A percentile compares a stretch with the other conserved stretches of the same genome.
Evolutionary conservation across 2,329 filamentous ascomycete genomes (phyloP).

Genomic region (Amauroascus niger): DNA sequence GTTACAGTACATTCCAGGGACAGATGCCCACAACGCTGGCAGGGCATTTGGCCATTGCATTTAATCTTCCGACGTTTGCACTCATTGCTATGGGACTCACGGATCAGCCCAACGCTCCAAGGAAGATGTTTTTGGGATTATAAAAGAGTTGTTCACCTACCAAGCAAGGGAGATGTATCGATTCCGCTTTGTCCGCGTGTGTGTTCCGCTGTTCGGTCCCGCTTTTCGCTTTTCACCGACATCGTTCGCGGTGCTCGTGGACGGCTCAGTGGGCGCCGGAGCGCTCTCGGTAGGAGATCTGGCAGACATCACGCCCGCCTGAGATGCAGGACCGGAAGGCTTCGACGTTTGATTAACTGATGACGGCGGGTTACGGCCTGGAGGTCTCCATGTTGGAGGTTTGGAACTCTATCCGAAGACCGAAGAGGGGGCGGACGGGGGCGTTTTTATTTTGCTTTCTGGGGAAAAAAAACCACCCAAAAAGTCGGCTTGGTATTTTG

Average conservation of each 20-base stretch:
- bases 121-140: background rate
- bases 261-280: background rate
- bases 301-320: conserved; percentile 1
- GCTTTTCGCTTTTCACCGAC: conserved; percentile 35
- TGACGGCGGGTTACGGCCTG: background rate
- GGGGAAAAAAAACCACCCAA: conserved; percentile 2
- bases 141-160: conserved; percentile 37
- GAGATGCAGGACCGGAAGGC: background rate
- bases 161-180: conserved; percentile 59
- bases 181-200: conserved; percentile 53
- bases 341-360: background rate
- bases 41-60: conserved; percentile 57
- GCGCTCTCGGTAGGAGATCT: conserved; percentile 4
- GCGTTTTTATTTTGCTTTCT: too few relatives aligned
- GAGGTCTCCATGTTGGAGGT: background rate
- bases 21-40: conserved; percentile 56
- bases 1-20: conserved; percentile 45
- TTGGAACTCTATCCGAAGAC: background rate
- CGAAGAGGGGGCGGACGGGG: background rate
- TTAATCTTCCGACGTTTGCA: conserved; percentile 60
- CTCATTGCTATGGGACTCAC: conserved; percentile 43
- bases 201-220: conserved; percentile 37
- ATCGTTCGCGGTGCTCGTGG: background rate
- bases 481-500: too few relatives aligned
- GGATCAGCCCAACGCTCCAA: background rate